Conservation (phyloP, 345 rosid genomes). For the Hevea brasiliensis region DNA sequence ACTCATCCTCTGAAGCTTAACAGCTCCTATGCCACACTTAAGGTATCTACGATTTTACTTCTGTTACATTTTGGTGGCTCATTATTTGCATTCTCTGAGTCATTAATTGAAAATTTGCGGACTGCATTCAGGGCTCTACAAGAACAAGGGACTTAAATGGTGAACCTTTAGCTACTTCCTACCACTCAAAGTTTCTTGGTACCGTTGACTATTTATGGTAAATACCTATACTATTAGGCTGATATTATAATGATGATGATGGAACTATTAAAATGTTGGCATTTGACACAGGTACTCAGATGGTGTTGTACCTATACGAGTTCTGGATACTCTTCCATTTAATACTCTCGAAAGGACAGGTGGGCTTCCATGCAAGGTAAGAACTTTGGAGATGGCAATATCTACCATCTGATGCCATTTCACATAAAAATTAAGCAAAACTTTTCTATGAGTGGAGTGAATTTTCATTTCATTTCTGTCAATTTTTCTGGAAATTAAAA, state of each 20-base stretch:
- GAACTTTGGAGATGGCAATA: not conserved
- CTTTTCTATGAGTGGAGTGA: too few relatives aligned
- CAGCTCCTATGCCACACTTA: conserved; percentile 65
- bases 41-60: conserved; percentile 35
- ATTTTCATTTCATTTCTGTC: too few relatives aligned
- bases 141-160: conserved; percentile 50
- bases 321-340: conserved; percentile 71
- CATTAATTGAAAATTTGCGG: not conserved
- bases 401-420: not conserved
- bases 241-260: not conserved
- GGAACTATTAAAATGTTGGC: conserved; percentile 1
- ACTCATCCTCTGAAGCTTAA: conserved; percentile 61
- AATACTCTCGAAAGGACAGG: conserved; percentile 55
- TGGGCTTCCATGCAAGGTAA: conserved; percentile 79
- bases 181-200: conserved; percentile 76
- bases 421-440: not conserved
- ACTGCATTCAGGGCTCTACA: conserved; percentile 47
- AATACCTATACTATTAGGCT: conserved; percentile 9
- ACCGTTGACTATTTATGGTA: conserved; percentile 91
- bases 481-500: too few relatives aligned
- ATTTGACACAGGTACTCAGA: conserved; percentile 56
- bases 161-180: conserved; percentile 86
- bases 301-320: conserved; percentile 56
- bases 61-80: not conserved
- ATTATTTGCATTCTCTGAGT: not conserved